A percentile compares a stretch with the other conserved stretches of the same genome.
phyloP scores from a whole-genome alignment of 2,329 filamentous ascomycete species.

The Didymellaceae sp. region DNA sequence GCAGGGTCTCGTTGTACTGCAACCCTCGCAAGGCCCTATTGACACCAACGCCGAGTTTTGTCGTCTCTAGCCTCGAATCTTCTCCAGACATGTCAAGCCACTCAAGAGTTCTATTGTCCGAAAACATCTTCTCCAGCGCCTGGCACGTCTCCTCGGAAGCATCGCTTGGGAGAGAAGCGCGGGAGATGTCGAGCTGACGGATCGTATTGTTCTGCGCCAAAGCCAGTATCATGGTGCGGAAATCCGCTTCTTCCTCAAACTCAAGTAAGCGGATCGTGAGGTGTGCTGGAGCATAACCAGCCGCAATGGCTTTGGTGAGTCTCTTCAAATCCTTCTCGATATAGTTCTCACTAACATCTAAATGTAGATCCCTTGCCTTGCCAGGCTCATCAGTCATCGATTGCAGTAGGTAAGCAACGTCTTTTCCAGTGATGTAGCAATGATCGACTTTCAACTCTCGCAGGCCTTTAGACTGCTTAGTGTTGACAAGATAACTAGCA shows the following conservation, averaged over 20 bases:
- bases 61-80: constrained; percentile 73
- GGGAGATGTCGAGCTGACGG: constrained; percentile 71
- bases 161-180: constrained; percentile 72
- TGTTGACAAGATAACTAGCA: constrained; percentile 64
- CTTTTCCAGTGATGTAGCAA: constrained; percentile 68
- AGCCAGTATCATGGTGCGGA: constrained; percentile 67
- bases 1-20: constrained; percentile 67
- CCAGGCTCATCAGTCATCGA: constrained; percentile 63
- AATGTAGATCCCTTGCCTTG: constrained; percentile 63
- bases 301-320: constrained; percentile 59
- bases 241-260: constrained; percentile 69
- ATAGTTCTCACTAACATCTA: constrained; percentile 70
- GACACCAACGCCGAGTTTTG: constrained; percentile 71
- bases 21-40: constrained; percentile 70
- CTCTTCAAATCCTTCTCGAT: constrained; percentile 61
- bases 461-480: constrained; percentile 64
- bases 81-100: constrained; percentile 75
- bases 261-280: constrained; percentile 73
- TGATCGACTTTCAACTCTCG: constrained; percentile 70
- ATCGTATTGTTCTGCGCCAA: constrained; percentile 68
- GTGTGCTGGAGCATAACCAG: constrained; percentile 64
- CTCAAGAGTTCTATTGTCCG: constrained; percentile 69
- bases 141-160: constrained; percentile 71
- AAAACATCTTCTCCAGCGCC: constrained; percentile 68
- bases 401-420: constrained; percentile 69